Evolutionary conservation across 805 yeast genomes (phyloP), one percentile per base, ranked within the genome.

Genomic region (Metschnikowia continentalis): DNA sequence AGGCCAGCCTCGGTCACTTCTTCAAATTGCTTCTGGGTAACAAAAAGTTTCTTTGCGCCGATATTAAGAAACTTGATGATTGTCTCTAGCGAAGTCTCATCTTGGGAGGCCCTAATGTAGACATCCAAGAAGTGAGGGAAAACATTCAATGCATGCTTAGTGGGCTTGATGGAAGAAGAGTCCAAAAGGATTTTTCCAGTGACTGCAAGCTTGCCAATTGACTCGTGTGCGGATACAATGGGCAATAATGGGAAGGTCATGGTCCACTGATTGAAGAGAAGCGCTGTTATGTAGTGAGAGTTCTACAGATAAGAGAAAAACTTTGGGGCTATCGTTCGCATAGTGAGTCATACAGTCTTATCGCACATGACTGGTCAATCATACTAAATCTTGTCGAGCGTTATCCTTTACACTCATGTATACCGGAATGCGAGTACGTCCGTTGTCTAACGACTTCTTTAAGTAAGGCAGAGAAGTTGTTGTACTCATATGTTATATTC

Each of bases 1-100:
- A 58, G 52, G 20, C 61, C 59, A 4, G 56, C 48, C 19, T 48
- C 6, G 54, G 23, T n/a, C 11, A 50, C 51, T 8, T 37, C 54
- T 17, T 19, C 40, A 19, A 51, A 57, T 38, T 54, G 58, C 15
- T 20, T 42, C 4, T 32, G 59, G 3, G 66, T 46, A 26, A 78
- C 74, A 49, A 82, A 69, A 3, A 85, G 60, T 17, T 74, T 70
- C 23, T 68, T 61, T 13, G 83, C 79, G 42, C 94, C 94, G 46
- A 71, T 72, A 61, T 88, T 86, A 51, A 88, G 73, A 36, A 86
- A 62, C 7, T 71, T 77, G 37, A 62, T 50, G 19, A 62, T 47
- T 13, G 56, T 50, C 32, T 83, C 86, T 38, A 74, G 71, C 26
- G 70, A 65, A 35, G 71, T 65, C 26, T 50, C 45, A 4, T 49